A percentile compares a stretch with the other conserved stretches of the same genome.
These are phyloP conservation scores for Fonsecaea pedrosoi DNA, from an alignment of 2,329 filamentous ascomycete species.

Conservation along the genomic window DNA sequence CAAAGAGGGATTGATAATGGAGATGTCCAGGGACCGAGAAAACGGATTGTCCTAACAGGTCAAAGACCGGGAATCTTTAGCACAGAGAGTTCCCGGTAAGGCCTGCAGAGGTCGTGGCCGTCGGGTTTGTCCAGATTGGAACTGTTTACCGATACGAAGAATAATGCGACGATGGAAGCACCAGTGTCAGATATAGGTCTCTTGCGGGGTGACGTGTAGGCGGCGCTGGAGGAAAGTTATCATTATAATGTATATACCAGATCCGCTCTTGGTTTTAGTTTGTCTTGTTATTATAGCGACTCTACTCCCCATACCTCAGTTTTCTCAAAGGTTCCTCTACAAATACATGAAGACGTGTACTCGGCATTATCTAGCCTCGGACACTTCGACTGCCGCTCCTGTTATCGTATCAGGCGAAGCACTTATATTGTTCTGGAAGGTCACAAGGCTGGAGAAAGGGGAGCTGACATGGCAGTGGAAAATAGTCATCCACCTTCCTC, in stretches of 20 bases:
- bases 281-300: not conserved
- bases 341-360: not conserved
- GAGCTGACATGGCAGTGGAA: too few species aligned
- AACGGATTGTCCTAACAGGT: slow-evolving; percentile 37
- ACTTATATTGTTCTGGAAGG: too few species aligned
- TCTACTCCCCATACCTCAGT: not conserved
- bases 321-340: not conserved
- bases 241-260: not conserved
- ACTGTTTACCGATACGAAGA: not conserved
- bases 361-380: not conserved
- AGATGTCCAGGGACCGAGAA: slow-evolving; percentile 34
- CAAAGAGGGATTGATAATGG: slow-evolving; percentile 28
- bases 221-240: not conserved
- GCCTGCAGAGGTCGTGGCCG: not conserved
- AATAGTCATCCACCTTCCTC: not conserved
- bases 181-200: not conserved
- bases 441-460: too few species aligned
- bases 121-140: not conserved
- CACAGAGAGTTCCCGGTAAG: slow-evolving; percentile 39
- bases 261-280: not conserved
- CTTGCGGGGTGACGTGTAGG: not conserved
- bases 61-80: slow-evolving; percentile 39
- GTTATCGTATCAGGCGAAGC: too few species aligned
- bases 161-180: not conserved
- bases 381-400: not conserved